Evolutionary conservation across 1,284 basidiomycete genomes (phyloP).

Genomic region (Ustilago tritici): DNA sequence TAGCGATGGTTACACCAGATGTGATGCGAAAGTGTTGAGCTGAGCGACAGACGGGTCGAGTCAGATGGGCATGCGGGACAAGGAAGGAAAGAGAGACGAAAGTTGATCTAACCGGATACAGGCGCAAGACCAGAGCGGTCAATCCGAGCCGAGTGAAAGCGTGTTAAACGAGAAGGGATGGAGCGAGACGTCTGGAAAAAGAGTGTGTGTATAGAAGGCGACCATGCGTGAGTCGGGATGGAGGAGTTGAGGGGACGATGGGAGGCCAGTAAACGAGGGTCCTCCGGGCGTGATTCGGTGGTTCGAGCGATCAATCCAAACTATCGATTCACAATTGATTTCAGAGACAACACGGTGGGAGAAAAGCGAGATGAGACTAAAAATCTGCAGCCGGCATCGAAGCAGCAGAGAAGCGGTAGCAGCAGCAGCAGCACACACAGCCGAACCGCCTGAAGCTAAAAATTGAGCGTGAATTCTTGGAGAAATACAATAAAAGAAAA

Average conservation of each 20-base stretch:
- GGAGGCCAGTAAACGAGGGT: neutral
- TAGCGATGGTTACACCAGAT: neutral
- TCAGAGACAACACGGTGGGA: neutral
- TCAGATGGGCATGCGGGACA: neutral
- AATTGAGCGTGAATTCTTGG: conserved; percentile 4
- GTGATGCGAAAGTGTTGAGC: neutral
- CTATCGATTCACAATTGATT: neutral
- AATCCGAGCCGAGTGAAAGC: neutral
- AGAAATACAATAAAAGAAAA: neutral
- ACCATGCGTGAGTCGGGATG: neutral
- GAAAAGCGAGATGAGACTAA: neutral
- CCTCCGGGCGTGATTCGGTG: no score
- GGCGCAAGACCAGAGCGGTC: neutral
- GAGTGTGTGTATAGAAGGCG: neutral
- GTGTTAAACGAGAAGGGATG: neutral
- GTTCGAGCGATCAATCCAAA: neutral
- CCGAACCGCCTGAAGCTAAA: neutral
- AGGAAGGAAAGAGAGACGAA: neutral
- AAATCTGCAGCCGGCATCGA: neutral
- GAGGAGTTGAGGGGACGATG: neutral
- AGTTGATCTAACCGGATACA: neutral
- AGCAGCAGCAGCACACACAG: neutral
- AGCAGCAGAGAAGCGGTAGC: neutral
- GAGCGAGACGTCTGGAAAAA: neutral
- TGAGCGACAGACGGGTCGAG: neutral